Conservation (phyloP, 2,329 filamentous ascomycete genomes). For the Colletotrichum eremochloae region DNA sequence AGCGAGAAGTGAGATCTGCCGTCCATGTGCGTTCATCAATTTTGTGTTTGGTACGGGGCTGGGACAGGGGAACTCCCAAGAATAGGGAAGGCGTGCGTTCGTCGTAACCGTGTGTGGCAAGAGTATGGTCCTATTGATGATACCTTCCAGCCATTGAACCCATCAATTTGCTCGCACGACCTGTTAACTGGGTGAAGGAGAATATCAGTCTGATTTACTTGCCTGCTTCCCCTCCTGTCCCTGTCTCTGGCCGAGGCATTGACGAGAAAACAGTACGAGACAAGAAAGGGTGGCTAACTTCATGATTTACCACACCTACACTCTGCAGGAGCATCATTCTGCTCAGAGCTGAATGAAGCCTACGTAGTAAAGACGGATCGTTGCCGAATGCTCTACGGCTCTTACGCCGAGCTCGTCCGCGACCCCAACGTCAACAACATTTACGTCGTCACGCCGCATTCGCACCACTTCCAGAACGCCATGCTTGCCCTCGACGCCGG, state of each 20-base stretch:
- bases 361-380: neutral
- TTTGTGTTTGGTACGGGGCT: neutral
- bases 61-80: neutral
- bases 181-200: neutral
- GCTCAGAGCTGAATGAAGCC: neutral
- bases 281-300: neutral
- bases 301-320: neutral
- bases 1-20: neutral
- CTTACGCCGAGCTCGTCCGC: slow-evolving; percentile 83
- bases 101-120: neutral
- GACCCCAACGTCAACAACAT: slow-evolving; percentile 86
- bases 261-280: slow-evolving; percentile 9
- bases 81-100: neutral
- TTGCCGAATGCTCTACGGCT: slow-evolving; percentile 71
- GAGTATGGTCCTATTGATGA: neutral
- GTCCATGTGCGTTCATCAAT: neutral
- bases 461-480: slow-evolving; percentile 92
- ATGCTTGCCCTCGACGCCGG: slow-evolving; percentile 87
- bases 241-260: slow-evolving; percentile 18
- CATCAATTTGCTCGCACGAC: neutral
- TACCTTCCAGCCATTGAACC: neutral
- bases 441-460: slow-evolving; percentile 92
- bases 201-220: neutral
- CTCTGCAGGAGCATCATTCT: neutral
- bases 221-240: neutral